Evolutionary conservation across 1,139 yeast species (phyloP).

Genomic region (Kodamaea sp.): DNA sequence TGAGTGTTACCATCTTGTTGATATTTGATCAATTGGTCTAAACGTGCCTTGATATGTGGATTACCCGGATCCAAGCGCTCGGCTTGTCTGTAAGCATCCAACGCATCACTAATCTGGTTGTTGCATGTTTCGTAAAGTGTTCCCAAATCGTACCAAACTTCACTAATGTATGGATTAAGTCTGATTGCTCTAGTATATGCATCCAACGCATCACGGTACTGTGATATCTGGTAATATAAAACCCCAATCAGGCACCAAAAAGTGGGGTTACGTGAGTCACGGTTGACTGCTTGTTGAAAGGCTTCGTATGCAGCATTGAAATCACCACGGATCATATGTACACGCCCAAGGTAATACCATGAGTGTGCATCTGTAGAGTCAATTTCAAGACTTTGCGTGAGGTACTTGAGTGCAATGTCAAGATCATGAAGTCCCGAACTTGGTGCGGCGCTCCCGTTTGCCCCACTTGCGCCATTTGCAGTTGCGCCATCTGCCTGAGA

Average conservation of each 20-base stretch:
- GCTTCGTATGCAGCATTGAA: slow-evolving; percentile 97
- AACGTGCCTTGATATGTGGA: slow-evolving; percentile 88
- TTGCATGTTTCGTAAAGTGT: slow-evolving; percentile 95
- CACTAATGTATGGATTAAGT: slow-evolving; percentile 90
- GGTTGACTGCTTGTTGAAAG: slow-evolving; percentile 96
- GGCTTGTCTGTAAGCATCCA: slow-evolving; percentile 95
- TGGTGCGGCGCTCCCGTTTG: slow-evolving; percentile 8
- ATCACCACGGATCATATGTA: slow-evolving; percentile 93
- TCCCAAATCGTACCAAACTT: slow-evolving; percentile 98
- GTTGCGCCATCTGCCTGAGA: slow-evolving; percentile 60
- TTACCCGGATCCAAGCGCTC: slow-evolving; percentile 92
- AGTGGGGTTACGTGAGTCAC: slow-evolving; percentile 94
- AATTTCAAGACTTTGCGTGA: slow-evolving; percentile 82
- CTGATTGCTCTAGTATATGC: slow-evolving; percentile 96
- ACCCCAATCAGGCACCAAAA: slow-evolving; percentile 99
- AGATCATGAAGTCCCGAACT: slow-evolving; percentile 57
- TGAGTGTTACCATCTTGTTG: slow-evolving; percentile 71
- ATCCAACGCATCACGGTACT: slow-evolving; percentile 93
- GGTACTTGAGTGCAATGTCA: slow-evolving; percentile 74
- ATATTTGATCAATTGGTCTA: slow-evolving; percentile 76
- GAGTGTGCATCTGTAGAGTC: slow-evolving; percentile 92
- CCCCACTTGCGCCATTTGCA: slow-evolving; percentile 20
- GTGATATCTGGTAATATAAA: slow-evolving; percentile 89
- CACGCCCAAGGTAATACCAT: slow-evolving; percentile 95
- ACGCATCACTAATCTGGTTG: slow-evolving; percentile 89